Evolutionary conservation across 306 rosid species (phyloP).

Genomic region (Lathyrus sativus): DNA sequence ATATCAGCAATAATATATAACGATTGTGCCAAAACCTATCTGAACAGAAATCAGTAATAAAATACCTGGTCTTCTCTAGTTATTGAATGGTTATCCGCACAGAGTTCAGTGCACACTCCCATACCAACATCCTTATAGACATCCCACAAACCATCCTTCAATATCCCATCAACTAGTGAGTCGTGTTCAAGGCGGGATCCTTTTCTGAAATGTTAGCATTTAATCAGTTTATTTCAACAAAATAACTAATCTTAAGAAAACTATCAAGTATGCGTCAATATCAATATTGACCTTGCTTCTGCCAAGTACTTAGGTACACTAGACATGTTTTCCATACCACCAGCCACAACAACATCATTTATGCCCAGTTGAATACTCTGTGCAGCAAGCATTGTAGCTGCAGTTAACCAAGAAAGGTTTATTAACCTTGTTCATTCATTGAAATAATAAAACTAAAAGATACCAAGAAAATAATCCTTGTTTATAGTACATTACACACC

Average conservation of each 20-base stretch:
- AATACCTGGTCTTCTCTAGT: constrained; percentile 87
- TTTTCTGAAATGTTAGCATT: constrained; percentile 70
- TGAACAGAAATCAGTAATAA: constrained; percentile 27
- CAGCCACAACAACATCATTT: constrained; percentile 94
- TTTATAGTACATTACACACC: too few relatives aligned
- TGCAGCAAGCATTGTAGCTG: constrained; percentile 97
- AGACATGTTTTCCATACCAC: constrained; percentile 99
- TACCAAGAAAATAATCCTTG: too few relatives aligned
- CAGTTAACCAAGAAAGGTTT: constrained; percentile 40
- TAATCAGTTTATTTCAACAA: constrained; percentile 38
- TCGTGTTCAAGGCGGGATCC: constrained; percentile 99
- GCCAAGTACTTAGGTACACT: constrained; percentile 87
- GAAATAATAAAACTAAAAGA: too few relatives aligned
- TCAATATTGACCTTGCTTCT: constrained; percentile 81
- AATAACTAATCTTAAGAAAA: constrained; percentile 29
- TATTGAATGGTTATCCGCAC: constrained; percentile 84
- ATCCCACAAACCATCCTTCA: too few relatives aligned
- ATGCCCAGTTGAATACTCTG: constrained; percentile 96
- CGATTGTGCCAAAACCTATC: not conserved
- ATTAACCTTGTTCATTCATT: too few relatives aligned
- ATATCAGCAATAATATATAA: constrained; percentile 30
- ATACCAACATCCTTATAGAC: too few relatives aligned
- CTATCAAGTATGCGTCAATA: constrained; percentile 6
- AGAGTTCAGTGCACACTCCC: constrained; percentile 88
- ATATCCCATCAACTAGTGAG: constrained; percentile 93